phyloP scores from a whole-genome alignment of 139 green algal species.

The Limnomonas spitsbergensis region DNA sequence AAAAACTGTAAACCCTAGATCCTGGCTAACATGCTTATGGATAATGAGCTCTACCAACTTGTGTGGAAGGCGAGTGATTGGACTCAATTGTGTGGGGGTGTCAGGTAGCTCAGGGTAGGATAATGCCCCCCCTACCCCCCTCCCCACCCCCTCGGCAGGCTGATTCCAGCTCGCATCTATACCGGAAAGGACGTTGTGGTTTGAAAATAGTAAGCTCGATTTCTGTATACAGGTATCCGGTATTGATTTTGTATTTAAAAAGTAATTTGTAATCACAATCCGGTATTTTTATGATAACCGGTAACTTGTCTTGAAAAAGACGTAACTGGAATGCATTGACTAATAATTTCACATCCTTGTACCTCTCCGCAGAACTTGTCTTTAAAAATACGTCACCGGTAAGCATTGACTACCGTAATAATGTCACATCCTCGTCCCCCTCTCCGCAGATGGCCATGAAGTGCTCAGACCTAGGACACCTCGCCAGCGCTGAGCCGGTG shows the following conservation, averaged over 20 bases:
- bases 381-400: neutral
- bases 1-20: neutral
- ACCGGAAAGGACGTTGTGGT: too few relatives aligned
- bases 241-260: too few relatives aligned
- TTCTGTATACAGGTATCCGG: too few relatives aligned
- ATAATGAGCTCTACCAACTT: neutral
- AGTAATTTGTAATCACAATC: too few relatives aligned
- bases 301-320: neutral
- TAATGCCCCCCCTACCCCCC: too few relatives aligned
- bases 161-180: too few relatives aligned
- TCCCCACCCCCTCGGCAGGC: too few relatives aligned
- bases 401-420: neutral
- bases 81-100: neutral
- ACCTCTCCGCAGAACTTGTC: neutral
- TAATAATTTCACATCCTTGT: neutral
- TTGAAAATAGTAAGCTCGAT: too few relatives aligned
- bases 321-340: neutral
- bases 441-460: constrained; percentile 45
- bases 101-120: too few relatives aligned
- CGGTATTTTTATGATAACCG: neutral
- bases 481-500: constrained; percentile 36
- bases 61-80: neutral
- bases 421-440: neutral
- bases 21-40: neutral
- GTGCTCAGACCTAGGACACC: constrained; percentile 46